Evolutionary conservation across 2,329 filamentous ascomycete genomes (phyloP), one percentile per base, ranked within the genome.

Genomic region (Ceratocystis cubensis): DNA sequence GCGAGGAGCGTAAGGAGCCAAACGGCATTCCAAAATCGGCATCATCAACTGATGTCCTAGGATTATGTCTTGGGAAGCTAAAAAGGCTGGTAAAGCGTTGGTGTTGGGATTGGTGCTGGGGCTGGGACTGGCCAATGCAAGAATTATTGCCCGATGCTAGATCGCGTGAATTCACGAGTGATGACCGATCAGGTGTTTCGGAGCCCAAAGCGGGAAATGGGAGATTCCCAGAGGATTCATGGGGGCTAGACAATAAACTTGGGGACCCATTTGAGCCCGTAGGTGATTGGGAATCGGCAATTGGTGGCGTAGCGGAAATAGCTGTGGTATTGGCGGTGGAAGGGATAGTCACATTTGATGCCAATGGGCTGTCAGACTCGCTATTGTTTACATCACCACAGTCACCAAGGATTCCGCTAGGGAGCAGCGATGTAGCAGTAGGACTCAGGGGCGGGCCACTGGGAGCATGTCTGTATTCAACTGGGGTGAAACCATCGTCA

Each of bases 361-460:
- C 20, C 69, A 70, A 46, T 78, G 77, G 20, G 70, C 78, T 81
- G 8, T 76, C 77, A n/a, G 79, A 77, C 17, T 86, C 85, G 48
- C 86, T 80, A 61, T 87, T 85, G 70, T 48, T 68, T 5, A 65
- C 1, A 22, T 68, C 66, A 28, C 33, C 48, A 7, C 22, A 48
- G 56, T 88, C 86, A 64, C 87, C 84, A 69, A 83, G 78, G 68
- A 82, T 81, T n/a, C 78, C 79, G 5, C 88, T 88, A 0, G 89
- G 89, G 17, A 95, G 76, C 2, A 93, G 78, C 17, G 86, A 82
- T 33, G 88, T 85, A 1, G 89, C 89, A 3, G 88, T 88, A 1
- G 89, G 89, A 71, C 88, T 92, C 73, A 93, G 82, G 0, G 88
- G 88, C 1, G 87, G 88, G 33, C 83, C 85, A 20, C 80, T 82